phyloP scores from a whole-genome alignment of 768 basidiomycete species.

The Phlebiopsis flavidoalba region DNA sequence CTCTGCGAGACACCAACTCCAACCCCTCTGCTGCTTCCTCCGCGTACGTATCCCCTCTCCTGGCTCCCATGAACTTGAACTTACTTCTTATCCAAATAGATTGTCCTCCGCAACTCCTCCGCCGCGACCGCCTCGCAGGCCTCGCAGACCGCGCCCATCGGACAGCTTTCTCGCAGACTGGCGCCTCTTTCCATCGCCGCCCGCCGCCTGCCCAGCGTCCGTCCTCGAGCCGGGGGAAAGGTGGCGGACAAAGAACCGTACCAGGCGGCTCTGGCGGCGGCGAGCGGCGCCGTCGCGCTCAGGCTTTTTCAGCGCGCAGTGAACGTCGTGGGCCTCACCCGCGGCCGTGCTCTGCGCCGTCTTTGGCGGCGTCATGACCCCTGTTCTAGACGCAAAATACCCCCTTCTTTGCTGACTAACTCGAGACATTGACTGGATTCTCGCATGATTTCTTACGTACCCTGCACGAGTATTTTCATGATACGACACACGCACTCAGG shows the following conservation, averaged over 20 bases:
- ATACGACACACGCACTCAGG: not conserved
- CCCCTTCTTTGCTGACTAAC: not conserved
- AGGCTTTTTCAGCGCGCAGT: not conserved
- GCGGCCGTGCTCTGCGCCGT: not conserved
- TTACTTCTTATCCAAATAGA: conserved; percentile 17
- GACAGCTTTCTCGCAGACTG: conserved; percentile 10
- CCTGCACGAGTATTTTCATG: not conserved
- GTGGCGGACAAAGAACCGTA: too few relatives aligned
- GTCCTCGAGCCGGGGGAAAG: too few relatives aligned
- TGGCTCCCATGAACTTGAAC: not conserved
- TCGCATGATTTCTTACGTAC: not conserved
- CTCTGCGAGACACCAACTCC: conserved; percentile 41
- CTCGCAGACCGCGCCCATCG: conserved; percentile 39
- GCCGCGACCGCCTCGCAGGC: conserved; percentile 29
- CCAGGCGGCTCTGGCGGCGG: not conserved
- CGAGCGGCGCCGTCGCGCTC: not conserved
- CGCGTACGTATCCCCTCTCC: conserved; percentile 32
- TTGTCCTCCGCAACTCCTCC: conserved; percentile 44
- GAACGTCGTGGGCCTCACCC: not conserved
- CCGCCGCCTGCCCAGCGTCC: not conserved
- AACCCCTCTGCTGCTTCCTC: conserved; percentile 42
- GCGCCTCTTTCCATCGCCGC: conserved; percentile 6
- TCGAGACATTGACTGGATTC: too few relatives aligned
- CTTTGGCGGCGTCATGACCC: conserved; percentile 1
- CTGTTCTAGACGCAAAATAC: not conserved